Evolutionary conservation across 352 stramenopile species (phyloP), one percentile per base, ranked within the genome.

Genomic region (Globisporangium abappressorium): DNA sequence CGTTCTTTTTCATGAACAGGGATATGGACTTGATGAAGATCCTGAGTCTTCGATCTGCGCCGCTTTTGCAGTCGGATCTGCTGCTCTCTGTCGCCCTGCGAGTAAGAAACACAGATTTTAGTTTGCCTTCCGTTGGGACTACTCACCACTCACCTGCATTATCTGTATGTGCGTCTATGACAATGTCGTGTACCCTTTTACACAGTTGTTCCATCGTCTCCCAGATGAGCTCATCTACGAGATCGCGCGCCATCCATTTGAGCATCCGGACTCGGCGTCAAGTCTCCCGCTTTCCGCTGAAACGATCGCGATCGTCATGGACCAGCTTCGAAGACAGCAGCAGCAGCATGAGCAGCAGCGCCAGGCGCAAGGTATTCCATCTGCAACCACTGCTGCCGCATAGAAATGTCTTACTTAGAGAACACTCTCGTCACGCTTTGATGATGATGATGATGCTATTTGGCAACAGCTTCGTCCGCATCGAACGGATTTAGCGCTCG

Each of bases 21-120:
- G 85, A 94, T 28, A 92, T 92, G 81, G 85, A 93, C 65, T 71
- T 96, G 66, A 94, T 94, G 88, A 96, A 96, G 69, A 89, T 95
- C 20, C 72, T 97, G 18, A 96, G 92, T 54, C 83, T 91, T 33
- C 85, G 90, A 24, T 93, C 92, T 55, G 84, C 78, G 2, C 91
- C 90, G 43, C 82, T 85, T 36, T 70, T 97, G 5, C 80, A 97
- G 53, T 87, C 89, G 2, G 84, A 97, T 58, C 73, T 93, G 5
- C 82, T 97, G 12, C 82, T 97, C 49, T 94, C 90, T 2, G 81
- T 96, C 11, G 90, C 91, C 0, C 60, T 96, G 18, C 88, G 90
- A 70, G 82, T 87, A 76, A 14, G 61, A 55, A 57, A 30, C 11
- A 18, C 33, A 49, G 18, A 24, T 22, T 22, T 18, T 18, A 22